A percentile compares a stretch with the other conserved stretches of the same genome.
Evolutionary conservation across 345 rosid genomes (phyloP).

Genomic region (Syzygium jambos): DNA sequence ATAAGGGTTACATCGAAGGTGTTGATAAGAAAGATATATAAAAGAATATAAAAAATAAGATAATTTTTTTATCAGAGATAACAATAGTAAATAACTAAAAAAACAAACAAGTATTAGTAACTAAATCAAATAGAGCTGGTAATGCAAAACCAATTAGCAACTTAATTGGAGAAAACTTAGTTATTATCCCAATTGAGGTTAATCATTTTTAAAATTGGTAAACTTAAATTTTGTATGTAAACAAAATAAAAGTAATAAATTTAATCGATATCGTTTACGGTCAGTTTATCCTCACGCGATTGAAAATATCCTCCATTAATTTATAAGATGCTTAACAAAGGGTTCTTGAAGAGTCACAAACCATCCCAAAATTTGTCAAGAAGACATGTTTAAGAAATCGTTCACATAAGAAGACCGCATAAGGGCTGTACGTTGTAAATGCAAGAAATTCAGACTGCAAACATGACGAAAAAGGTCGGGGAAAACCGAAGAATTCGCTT

Average conservation of each 20-base stretch:
- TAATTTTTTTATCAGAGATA: background rate
- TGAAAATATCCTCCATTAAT: background rate
- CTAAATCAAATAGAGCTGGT: background rate
- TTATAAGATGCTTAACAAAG: background rate
- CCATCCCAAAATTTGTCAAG: background rate
- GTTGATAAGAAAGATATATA: background rate
- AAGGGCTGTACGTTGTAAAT: background rate
- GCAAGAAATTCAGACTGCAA: background rate
- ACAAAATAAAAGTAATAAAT: background rate
- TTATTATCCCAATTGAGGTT: background rate
- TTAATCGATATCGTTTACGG: background rate
- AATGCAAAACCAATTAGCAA: background rate
- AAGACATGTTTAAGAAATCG: background rate
- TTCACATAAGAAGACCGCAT: background rate
- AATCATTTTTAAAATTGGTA: background rate
- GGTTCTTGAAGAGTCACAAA: background rate
- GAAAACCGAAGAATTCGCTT: background rate
- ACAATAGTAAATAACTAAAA: background rate
- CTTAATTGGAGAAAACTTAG: background rate
- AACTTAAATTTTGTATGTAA: background rate
- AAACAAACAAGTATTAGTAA: background rate
- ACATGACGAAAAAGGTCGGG: background rate
- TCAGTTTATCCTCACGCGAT: background rate
- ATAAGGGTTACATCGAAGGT: background rate
- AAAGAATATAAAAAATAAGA: background rate